Evolutionary conservation across 73 alveolate genomes (phyloP), one percentile per base, ranked within the genome.

Genomic region (Effrenium voratum): DNA sequence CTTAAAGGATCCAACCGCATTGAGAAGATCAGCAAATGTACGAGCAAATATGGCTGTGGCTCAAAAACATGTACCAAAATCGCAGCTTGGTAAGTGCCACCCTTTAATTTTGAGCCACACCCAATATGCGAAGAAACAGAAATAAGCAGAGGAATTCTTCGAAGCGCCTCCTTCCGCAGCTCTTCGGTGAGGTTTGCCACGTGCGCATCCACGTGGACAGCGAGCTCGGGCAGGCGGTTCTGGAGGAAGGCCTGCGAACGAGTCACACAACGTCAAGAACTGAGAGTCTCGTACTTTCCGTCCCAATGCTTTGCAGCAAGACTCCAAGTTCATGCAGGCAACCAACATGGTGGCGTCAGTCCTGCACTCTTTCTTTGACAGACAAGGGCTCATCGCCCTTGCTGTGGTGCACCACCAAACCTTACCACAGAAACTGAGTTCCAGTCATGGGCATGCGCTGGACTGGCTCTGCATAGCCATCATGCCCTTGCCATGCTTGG

Each of bases 141-240:
- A n/a, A n/a, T n/a, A n/a, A n/a, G n/a, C n/a, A n/a, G n/a, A n/a
- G n/a, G n/a, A n/a, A n/a, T n/a, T n/a, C n/a, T n/a, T n/a, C n/a
- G n/a, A n/a, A n/a, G n/a, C n/a, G 87, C 97, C 97, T 90, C 97
- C 97, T 90, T 90, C n/a, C 83, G 59, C 44, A 63, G 19, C 30
- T 32, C 97, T 13, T 90, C 97, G 40, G 97, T 90, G 41, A 90
- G 97, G 43, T 47, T n/a, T 41, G 97, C 97, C 55, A 90, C 97
- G 43, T 90, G 97, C 12, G 50, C 87, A 46, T 90, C 97, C 87
- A 90, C 97, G 15, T 90, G 97, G 32, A 30, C 80, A 2, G 86
- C 87, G 19, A 90, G 97, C 43, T 90, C 97, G 73, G 97, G 97
- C 38, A 90, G 87, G n/a, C 97, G 87, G 34, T 90, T 90, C 87